These are phyloP conservation scores for Apiospora malaysiana DNA, from an alignment of 2,329 filamentous ascomycete genomes.

Conservation along the genomic window DNA sequence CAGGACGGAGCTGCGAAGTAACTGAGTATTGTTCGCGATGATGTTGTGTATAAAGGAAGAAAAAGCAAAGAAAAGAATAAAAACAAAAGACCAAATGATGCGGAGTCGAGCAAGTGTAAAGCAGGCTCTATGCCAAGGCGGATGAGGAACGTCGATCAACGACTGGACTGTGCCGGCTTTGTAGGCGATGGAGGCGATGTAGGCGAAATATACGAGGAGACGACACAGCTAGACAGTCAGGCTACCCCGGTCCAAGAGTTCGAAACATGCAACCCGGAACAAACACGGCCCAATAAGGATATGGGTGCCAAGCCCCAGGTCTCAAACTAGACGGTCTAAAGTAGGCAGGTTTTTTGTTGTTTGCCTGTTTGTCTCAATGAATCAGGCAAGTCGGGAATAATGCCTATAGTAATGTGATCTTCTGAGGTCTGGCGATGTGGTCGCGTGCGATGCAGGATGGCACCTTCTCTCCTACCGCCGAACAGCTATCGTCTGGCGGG, in stretches of 20 bases:
- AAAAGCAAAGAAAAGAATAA: neutral
- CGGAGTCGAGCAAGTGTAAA: neutral
- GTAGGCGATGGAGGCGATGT: neutral
- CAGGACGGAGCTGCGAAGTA: too few relatives aligned
- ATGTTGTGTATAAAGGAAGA: neutral
- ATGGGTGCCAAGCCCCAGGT: neutral
- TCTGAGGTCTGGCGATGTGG: too few relatives aligned
- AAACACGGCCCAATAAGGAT: neutral
- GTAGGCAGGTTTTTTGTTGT: neutral
- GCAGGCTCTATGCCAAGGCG: constrained; percentile 7
- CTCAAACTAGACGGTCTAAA: constrained; percentile 6
- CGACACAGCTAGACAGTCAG: neutral
- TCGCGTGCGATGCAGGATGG: too few relatives aligned
- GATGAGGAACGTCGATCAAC: neutral
- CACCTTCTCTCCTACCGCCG: too few relatives aligned
- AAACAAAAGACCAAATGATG: neutral
- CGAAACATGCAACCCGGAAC: neutral
- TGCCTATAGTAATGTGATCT: too few relatives aligned
- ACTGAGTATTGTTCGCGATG: too few relatives aligned
- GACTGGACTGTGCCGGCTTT: neutral
- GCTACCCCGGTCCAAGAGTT: constrained; percentile 14
- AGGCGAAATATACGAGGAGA: neutral
- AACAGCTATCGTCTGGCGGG: too few relatives aligned
- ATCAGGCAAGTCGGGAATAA: neutral
- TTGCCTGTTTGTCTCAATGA: neutral